A percentile compares a stretch with the other conserved stretches of the same genome.
phyloP scores from a whole-genome alignment of 371 early-diverging fungal genomes.

The Umbelopsis sp. region DNA sequence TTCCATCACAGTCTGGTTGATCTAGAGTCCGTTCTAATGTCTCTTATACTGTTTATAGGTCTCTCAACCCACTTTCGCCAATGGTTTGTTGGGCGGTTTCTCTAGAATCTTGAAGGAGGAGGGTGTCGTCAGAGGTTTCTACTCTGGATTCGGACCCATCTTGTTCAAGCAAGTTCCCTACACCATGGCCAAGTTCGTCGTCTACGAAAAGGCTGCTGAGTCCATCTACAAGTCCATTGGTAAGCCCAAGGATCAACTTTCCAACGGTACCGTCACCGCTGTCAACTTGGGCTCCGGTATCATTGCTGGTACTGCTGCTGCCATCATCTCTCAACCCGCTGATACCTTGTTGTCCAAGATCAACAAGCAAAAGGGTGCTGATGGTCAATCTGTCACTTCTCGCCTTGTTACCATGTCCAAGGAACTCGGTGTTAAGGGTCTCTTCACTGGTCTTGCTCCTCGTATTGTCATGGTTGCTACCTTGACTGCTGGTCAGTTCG shows the following conservation, averaged over 20 bases:
- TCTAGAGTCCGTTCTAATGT: not conserved
- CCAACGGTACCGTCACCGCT: constrained; percentile 45
- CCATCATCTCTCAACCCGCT: constrained; percentile 64
- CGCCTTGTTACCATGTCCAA: constrained; percentile 57
- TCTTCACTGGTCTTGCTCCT: constrained; percentile 69
- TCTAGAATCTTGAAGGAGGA: constrained; percentile 67
- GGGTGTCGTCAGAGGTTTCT: constrained; percentile 73
- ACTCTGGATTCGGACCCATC: constrained; percentile 79
- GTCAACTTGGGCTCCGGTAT: constrained; percentile 58
- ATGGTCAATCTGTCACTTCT: constrained; percentile 58
- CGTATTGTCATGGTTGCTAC: constrained; percentile 81
- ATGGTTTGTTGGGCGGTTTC: constrained; percentile 68
- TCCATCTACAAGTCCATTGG: constrained; percentile 48
- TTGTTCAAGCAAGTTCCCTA: constrained; percentile 77
- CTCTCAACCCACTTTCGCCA: constrained; percentile 74
- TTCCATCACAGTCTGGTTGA: not conserved
- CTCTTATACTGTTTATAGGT: constrained; percentile 21
- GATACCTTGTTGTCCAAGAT: constrained; percentile 66
- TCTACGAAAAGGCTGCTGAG: constrained; percentile 59
- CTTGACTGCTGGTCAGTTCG: constrained; percentile 72
- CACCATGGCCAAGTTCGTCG: constrained; percentile 69
- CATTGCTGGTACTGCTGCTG: constrained; percentile 63
- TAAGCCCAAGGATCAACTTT: constrained; percentile 59
- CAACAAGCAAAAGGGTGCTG: constrained; percentile 63
- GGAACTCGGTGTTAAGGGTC: constrained; percentile 63